These are phyloP conservation scores for Metschnikowia similis DNA, from an alignment of 805 yeast genomes.

Conservation along the genomic window DNA sequence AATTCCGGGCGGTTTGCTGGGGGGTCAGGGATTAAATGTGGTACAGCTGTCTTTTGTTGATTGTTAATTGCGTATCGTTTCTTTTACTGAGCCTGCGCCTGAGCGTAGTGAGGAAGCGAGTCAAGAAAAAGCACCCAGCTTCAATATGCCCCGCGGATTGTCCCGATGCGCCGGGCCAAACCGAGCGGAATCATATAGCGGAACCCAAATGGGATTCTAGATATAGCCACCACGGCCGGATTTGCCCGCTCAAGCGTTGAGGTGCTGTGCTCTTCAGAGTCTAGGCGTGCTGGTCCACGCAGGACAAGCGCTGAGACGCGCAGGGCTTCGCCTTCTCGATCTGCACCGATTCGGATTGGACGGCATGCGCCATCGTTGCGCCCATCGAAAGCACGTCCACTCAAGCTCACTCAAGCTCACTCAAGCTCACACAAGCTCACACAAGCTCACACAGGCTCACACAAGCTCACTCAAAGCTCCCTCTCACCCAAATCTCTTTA, in stretches of 20 bases:
- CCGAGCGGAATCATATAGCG: background rate
- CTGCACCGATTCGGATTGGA: background rate
- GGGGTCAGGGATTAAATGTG: background rate
- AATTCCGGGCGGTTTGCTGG: background rate
- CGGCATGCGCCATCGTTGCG: background rate
- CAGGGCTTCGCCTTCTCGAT: background rate
- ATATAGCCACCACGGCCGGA: background rate
- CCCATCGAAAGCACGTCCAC: no score
- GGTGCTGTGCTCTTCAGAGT: background rate
- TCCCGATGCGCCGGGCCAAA: no score
- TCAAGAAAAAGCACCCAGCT: background rate
- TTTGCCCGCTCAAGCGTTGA: background rate
- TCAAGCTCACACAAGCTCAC: no score
- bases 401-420: no score
- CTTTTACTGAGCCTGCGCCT: constrained; percentile 3
- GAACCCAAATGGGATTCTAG: background rate
- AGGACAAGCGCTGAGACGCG: background rate
- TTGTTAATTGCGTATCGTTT: background rate
- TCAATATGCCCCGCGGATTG: background rate
- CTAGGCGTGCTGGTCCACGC: background rate
- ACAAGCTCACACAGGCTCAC: no score
- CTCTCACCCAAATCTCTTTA: no score
- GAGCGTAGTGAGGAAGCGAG: background rate
- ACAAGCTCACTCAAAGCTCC: no score
- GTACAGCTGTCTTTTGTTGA: background rate